phyloP scores from a whole-genome alignment of 1,139 yeast genomes.

The Suhomyces chickasaworum region DNA sequence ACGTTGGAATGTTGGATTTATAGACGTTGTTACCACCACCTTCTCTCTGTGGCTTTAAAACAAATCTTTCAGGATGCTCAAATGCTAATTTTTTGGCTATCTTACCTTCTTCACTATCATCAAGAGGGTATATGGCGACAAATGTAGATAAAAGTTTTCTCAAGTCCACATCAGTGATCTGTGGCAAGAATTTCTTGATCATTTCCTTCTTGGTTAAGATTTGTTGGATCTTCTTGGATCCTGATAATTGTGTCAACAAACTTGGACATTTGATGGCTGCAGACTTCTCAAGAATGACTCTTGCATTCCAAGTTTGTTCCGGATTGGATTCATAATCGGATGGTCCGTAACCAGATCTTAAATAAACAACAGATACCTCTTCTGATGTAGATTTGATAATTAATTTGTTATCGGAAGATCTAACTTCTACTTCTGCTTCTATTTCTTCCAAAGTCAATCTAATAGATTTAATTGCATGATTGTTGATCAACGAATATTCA shows the following conservation, averaged over 20 bases:
- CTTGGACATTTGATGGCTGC: constrained; percentile 91
- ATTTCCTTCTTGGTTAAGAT: constrained; percentile 60
- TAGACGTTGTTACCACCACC: constrained; percentile 94
- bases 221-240: constrained; percentile 92
- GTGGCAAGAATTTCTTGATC: constrained; percentile 50
- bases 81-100: constrained; percentile 69
- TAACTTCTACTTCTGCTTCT: constrained; percentile 37
- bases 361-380: constrained; percentile 87
- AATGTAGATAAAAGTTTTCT: constrained; percentile 59
- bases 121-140: constrained; percentile 85
- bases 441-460: constrained; percentile 72
- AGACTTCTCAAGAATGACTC: constrained; percentile 70
- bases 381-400: constrained; percentile 55
- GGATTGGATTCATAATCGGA: constrained; percentile 59
- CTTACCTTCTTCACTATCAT: constrained; percentile 63
- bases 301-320: constrained; percentile 69
- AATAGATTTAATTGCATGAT: constrained; percentile 58
- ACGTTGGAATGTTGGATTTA: constrained; percentile 77
- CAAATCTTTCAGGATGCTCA: constrained; percentile 67
- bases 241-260: constrained; percentile 82
- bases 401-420: constrained; percentile 43
- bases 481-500: constrained; percentile 66
- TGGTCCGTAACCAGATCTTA: constrained; percentile 87
- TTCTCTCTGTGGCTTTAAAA: constrained; percentile 95
- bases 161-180: constrained; percentile 26